Percentiles rank a stretch among this genome's conserved stretches.
These are phyloP conservation scores for Lichtheimia ramosa DNA, from an alignment of 371 early-diverging fungal species.

Conservation along the genomic window DNA sequence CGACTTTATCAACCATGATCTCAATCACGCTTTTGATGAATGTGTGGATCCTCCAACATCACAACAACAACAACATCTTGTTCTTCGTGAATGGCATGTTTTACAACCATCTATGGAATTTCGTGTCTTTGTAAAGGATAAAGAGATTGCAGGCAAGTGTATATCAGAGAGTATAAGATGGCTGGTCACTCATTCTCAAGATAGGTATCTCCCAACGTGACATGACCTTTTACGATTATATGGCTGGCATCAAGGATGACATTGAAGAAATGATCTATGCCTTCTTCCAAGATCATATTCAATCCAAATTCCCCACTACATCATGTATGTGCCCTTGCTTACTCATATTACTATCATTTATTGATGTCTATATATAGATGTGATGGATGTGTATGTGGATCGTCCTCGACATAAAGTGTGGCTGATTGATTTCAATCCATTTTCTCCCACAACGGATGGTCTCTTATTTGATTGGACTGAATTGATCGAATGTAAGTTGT, in stretches of 20 bases:
- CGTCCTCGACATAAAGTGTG: slow-evolving; percentile 57
- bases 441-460: slow-evolving; percentile 74
- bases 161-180: not conserved
- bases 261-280: slow-evolving; percentile 55
- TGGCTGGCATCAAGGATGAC: slow-evolving; percentile 57
- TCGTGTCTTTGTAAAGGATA: slow-evolving; percentile 82
- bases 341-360: not conserved
- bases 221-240: slow-evolving; percentile 74
- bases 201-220: slow-evolving; percentile 72
- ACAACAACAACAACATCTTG: slow-evolving; percentile 46
- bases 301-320: slow-evolving; percentile 54
- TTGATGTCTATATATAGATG: slow-evolving; percentile 60
- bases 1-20: slow-evolving; percentile 86
- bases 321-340: slow-evolving; percentile 32
- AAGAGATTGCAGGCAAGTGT: slow-evolving; percentile 59
- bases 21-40: slow-evolving; percentile 73
- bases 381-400: slow-evolving; percentile 86
- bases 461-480: slow-evolving; percentile 83
- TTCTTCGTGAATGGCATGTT: slow-evolving; percentile 85
- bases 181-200: not conserved
- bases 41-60: slow-evolving; percentile 38
- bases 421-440: slow-evolving; percentile 90
- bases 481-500: slow-evolving; percentile 49
- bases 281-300: slow-evolving; percentile 69
- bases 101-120: slow-evolving; percentile 90